phyloP scores from a whole-genome alignment of 306 rosid species.

The Prinsepia uniflora region DNA sequence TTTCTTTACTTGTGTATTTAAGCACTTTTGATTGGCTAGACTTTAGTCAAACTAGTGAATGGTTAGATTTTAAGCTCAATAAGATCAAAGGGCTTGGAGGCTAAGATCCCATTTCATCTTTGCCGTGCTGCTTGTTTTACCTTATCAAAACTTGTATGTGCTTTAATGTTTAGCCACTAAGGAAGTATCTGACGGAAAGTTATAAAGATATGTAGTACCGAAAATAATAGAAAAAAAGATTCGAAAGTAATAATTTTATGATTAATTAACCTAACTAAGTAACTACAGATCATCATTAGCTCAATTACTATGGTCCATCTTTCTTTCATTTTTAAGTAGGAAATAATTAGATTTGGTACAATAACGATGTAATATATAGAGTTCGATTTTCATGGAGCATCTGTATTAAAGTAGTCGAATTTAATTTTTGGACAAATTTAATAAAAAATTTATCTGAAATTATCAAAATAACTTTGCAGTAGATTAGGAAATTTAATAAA shows the following conservation, averaged over 20 bases:
- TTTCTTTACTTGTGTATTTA: conserved; percentile 25
- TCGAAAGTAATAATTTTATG: background rate
- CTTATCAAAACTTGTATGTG: background rate
- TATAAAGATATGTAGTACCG: background rate
- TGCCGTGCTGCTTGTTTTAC: background rate
- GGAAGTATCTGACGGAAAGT: conserved; percentile 18
- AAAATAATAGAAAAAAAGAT: background rate
- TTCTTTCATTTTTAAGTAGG: too few relatives aligned
- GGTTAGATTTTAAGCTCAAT: conserved; percentile 10
- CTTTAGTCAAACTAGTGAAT: conserved; percentile 16
- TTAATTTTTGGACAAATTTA: too few relatives aligned
- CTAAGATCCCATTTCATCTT: background rate
- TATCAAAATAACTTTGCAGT: too few relatives aligned
- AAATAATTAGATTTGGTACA: too few relatives aligned
- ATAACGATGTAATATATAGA: too few relatives aligned
- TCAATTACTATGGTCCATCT: too few relatives aligned
- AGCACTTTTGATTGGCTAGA: conserved; percentile 21
- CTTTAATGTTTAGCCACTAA: conserved; percentile 24
- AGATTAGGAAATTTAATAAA: too few relatives aligned
- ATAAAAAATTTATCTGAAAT: too few relatives aligned
- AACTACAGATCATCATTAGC: background rate
- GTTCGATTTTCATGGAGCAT: too few relatives aligned
- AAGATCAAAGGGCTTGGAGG: conserved; percentile 23
- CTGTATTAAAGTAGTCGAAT: too few relatives aligned
- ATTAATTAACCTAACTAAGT: background rate